Evolutionary conservation across 495 filamentous ascomycete species (phyloP), one percentile per base, ranked within the genome.

Genomic region (Trichoderma reesei): DNA sequence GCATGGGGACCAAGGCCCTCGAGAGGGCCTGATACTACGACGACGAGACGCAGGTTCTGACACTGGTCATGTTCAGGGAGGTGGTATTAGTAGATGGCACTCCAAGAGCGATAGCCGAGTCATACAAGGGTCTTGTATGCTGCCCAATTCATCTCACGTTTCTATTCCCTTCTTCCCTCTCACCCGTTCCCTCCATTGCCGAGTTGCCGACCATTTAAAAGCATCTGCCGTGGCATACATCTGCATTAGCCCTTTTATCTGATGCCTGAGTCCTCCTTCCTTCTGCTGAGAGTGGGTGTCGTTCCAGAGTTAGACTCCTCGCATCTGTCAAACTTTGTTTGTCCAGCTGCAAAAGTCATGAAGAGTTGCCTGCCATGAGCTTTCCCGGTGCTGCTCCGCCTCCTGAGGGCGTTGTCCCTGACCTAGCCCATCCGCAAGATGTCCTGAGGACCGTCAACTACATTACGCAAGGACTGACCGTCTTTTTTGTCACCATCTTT

Each of bases 401-500:
- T 6, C 66, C 66, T 14, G 31, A 39, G 3, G 66, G 66, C 18
- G 60, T 67, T 5, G 54, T 44, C 34, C 66, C 66, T 13, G 63
- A 67, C 36, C 63, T 69, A 8, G 65, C 62, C 8, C 64, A 77
- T 37, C 73, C 74, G 6, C 64, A 69, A 26, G 75, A 78, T 74
- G 67, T 69, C 11, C 65, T 78, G 18, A 63, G 73, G 60, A 79
- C 77, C 0, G 59, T 78, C 41, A 79, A 77, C 60, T 65, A 77
- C 0, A 72, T 78, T 41, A 78, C 75, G 11, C 77, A 82, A 67
- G 71, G 68, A 39, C 68, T 82, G n/a, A 81, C 76, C 66, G 73
- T 82, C 51, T 72, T 72, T 1, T 71, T 82, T 48, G 69, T 75
- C 20, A 70, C 74, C 14, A 38, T 76, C 1, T 76, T 79, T 51